Conservation (phyloP, 1,139 yeast species). For the Sugiyamaella xylanicola region DNA sequence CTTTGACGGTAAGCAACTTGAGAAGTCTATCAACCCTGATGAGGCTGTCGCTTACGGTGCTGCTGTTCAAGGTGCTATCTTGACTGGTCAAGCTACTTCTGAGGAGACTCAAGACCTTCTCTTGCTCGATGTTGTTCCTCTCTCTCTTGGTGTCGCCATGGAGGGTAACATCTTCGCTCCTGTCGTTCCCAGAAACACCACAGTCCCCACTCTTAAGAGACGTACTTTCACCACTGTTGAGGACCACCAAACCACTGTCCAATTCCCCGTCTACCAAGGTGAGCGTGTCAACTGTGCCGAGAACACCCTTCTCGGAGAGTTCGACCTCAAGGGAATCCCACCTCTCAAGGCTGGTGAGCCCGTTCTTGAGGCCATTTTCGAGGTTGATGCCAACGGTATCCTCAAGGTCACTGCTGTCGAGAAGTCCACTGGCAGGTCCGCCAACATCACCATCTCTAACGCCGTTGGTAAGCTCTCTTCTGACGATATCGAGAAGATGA, state of each 20-base stretch:
- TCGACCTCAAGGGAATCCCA: constrained; percentile 98
- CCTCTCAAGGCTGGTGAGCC: constrained; percentile 99
- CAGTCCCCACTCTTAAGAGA: constrained; percentile 99
- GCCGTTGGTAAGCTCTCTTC: constrained; percentile 98
- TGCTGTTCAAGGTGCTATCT: constrained; percentile 98
- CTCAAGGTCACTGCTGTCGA: constrained; percentile 99
- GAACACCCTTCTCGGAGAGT: constrained; percentile 99
- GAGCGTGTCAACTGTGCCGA: constrained; percentile 99
- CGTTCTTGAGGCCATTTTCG: constrained; percentile 98
- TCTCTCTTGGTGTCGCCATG: constrained; percentile 99
- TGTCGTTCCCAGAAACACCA: constrained; percentile 99
- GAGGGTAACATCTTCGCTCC: constrained; percentile 99
- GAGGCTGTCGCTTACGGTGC: constrained; percentile 99
- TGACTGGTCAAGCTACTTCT: constrained; percentile 96
- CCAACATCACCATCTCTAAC: constrained; percentile 99
- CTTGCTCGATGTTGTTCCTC: constrained; percentile 97
- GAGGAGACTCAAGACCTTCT: constrained; percentile 97
- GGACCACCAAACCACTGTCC: constrained; percentile 99
- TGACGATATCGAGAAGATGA: constrained; percentile 98
- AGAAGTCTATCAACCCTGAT: constrained; percentile 88
- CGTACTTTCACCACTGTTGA: constrained; percentile 99
- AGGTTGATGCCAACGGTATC: constrained; percentile 99
- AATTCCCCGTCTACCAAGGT: constrained; percentile 99
- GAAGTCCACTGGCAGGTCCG: constrained; percentile 98
- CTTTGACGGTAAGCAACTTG: constrained; percentile 89